Evolutionary conservation across 2,329 filamentous ascomycete species (phyloP), one percentile per base, ranked within the genome.

Genomic region (Claviceps spartinae): DNA sequence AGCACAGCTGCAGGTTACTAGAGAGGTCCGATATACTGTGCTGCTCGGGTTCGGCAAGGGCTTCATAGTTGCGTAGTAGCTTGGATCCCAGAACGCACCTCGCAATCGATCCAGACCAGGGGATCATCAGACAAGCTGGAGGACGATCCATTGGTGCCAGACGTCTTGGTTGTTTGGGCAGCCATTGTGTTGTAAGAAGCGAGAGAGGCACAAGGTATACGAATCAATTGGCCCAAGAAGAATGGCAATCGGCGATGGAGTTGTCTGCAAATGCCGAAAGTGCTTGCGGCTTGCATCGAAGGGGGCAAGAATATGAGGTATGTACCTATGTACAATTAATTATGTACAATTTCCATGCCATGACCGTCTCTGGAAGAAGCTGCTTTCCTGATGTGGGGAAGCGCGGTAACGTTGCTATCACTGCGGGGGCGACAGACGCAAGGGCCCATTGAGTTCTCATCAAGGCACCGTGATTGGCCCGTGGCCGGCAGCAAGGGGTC

Each of bases 61-160:
- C 43, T 16, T 45, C 22, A 34, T 30, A 22, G 24, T n/a, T 16
- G 20, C 37, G 30, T 11, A 34, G 30, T 34, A 34, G 8, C 30
- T 34, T 34, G 4, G 8, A 22, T 22, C 14, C 14, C 37, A 8
- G 13, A 42, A 49, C 50, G 22, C 59, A 76, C 74, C 69, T 79
- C 75, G 58, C 75, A 78, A 69, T 95, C 88, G 57, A 95, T 90
- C 88, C 88, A 94, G 56, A 94, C 86, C 40, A 94, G 69, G 8
- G 85, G 84, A 57, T 82, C 81, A 52, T 69, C 66, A 44, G 58
- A 63, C 8, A 20, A 48, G 41, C 43, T 48, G 34, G 51, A 50
- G 7, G 47, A 14, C 38, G 38, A 22, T n/a, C 44, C n/a, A 16
- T 9, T 22, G 20, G 26, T 18, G 41, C 41, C 41, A 22, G 41